These are phyloP conservation scores for Chalaropsis thielavioides DNA, from an alignment of 2,329 filamentous ascomycete genomes.

Conservation along the genomic window DNA sequence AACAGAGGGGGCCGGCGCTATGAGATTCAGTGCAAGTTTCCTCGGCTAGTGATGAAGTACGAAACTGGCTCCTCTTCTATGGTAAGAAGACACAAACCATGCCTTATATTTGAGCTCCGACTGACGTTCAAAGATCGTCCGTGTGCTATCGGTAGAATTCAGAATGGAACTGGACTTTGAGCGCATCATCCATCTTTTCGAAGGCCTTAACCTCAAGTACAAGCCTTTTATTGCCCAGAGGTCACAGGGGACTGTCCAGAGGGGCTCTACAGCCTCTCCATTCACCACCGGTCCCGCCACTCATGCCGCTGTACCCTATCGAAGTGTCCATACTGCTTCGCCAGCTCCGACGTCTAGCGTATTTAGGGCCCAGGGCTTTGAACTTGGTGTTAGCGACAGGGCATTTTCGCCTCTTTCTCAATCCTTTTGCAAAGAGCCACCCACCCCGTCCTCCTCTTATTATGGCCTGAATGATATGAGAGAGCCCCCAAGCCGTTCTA, in stretches of 20 bases:
- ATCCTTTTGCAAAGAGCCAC: neutral
- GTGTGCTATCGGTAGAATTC: constrained; percentile 15
- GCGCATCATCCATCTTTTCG: constrained; percentile 11
- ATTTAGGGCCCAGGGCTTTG: constrained; percentile 4
- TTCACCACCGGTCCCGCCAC: neutral
- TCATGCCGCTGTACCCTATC: neutral
- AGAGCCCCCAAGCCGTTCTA: neutral
- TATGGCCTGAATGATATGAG: neutral
- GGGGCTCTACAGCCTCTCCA: constrained; percentile 13
- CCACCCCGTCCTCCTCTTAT: neutral
- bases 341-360: constrained; percentile 7
- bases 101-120: neutral
- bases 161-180: constrained; percentile 9
- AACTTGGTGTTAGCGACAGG: neutral
- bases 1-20: constrained; percentile 10
- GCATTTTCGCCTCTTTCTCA: constrained; percentile 1
- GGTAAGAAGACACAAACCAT: constrained; percentile 1
- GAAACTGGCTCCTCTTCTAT: constrained; percentile 3
- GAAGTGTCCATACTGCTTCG: constrained; percentile 13
- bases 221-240: constrained; percentile 12
- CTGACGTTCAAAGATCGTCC: constrained; percentile 8
- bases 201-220: constrained; percentile 13
- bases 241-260: neutral
- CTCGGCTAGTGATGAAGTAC: constrained; percentile 15
- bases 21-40: constrained; percentile 14